Base-by-base conservation (phyloP, 306 rosid genomes). In the Ochetophila trinervis region DNA sequence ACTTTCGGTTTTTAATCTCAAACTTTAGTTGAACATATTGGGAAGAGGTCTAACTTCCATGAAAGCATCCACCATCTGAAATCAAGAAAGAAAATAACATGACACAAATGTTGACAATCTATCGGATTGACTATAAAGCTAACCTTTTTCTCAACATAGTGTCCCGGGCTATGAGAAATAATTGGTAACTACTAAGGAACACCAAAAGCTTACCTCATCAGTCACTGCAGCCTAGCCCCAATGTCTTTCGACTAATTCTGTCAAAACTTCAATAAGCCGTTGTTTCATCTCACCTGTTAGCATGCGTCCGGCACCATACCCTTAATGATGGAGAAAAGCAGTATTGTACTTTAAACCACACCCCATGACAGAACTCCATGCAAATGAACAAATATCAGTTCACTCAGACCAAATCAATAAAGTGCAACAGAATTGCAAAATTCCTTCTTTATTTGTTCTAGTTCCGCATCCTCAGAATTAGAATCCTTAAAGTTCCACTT, bases 201-300 rank as follows among this genome's bases (percentile, higher is more conserved):
- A 13, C 20, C 70, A 34, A 60, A 81, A 76, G 78, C 84, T 53
- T 72, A 92, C 96, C 95, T 93, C 94, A 18, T 93, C 91, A 1
- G 94, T 86, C 71, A 93, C 99, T 56, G 87, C 82, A 62, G 99
- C 96, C 96, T 94, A 53, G 96, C 91, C 75, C 74, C 74, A 6
- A 68, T 93, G 99, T 72, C 96, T 87, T 77, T 93, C 99, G 22
- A 87, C 96, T 30, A 90, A 11, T 79, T 80, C 89, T 19, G 96
- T 87, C 80, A 90, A 77, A 59, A 90, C 91, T 78, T 82, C 56
- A 24, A 63, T 59, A 49, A 93, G 87, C 23, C 84, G 84, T 53
- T 87, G 86, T 83, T 93, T 93, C 64, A 93, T 97, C 82, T 93
- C 91, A 57, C 99, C 99, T 5, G 99, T 93, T 24, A 93, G 83